Conservation (phyloP, 2,329 filamentous ascomycete species). For the Chaetomium sp. region DNA sequence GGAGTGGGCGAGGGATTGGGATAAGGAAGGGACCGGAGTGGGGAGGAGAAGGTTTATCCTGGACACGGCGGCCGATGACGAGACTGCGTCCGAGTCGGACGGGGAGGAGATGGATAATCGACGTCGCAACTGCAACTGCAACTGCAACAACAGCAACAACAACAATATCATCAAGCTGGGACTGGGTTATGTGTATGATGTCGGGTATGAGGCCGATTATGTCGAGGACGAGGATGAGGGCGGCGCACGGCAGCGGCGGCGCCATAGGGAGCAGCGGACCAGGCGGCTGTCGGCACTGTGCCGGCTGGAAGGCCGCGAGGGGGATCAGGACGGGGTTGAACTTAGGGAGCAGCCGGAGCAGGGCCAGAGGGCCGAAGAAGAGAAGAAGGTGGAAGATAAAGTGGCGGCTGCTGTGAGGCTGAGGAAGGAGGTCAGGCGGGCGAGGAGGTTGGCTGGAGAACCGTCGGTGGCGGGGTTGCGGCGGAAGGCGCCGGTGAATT, state of each 20-base stretch:
- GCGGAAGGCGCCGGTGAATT: conserved; percentile 8
- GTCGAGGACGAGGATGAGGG: conserved; percentile 8
- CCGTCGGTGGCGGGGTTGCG: conserved; percentile 14
- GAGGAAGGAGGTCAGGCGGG: conserved; percentile 39
- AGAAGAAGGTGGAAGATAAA: conserved; percentile 23
- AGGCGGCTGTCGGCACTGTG: conserved; percentile 27
- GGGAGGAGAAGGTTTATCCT: background rate
- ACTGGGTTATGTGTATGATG: background rate
- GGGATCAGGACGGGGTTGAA: background rate
- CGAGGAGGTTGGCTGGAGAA: conserved; percentile 32
- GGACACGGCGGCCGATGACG: background rate
- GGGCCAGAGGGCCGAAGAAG: background rate
- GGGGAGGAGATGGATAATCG: background rate
- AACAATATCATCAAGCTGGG: background rate
- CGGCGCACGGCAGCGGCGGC: background rate
- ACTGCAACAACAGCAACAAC: no score
- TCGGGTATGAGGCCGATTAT: conserved; percentile 12
- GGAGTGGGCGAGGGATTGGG: background rate
- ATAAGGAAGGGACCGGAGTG: background rate
- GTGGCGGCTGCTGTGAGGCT: conserved; percentile 36
- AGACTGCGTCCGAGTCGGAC: background rate
- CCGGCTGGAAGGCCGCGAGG: background rate
- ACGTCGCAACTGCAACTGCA: background rate
- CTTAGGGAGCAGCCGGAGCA: conserved; percentile 13
- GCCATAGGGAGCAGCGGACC: background rate